These are phyloP conservation scores for Pseudogymnoascus sp. DNA, from an alignment of 2,329 filamentous ascomycete genomes.

Conservation along the genomic window DNA sequence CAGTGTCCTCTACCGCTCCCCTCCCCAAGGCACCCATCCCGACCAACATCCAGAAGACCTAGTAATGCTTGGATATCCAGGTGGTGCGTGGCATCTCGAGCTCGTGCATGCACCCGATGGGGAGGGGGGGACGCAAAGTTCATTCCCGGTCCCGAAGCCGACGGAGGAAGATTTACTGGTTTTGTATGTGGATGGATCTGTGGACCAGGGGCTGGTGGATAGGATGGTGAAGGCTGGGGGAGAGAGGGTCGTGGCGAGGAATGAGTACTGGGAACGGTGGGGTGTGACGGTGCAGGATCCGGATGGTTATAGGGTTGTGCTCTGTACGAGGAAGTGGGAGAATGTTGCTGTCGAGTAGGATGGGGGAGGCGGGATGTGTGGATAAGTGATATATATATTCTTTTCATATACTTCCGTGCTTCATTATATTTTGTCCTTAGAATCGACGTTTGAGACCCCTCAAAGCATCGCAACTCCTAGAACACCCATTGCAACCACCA, in stretches of 20 bases:
- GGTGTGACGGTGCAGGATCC: conserved; percentile 40
- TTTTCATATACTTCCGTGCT: background rate
- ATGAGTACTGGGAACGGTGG: conserved; percentile 39
- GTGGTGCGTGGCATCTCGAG: conserved; percentile 37
- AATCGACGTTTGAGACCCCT: background rate
- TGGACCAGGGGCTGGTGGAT: conserved; percentile 27
- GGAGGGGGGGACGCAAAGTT: conserved; percentile 21
- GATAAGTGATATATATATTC: background rate
- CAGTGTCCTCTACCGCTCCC: conserved; percentile 21
- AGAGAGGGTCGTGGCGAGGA: conserved; percentile 32
- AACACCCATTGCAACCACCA: background rate
- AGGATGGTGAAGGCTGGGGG: conserved; percentile 33
- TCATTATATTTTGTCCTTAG: too few relatives aligned
- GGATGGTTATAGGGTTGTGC: conserved; percentile 39
- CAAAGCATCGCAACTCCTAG: background rate
- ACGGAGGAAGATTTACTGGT: conserved; percentile 39
- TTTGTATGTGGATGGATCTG: conserved; percentile 34
- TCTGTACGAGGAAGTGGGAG: conserved; percentile 28
- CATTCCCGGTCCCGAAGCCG: conserved; percentile 25
- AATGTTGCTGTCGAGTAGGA: background rate
- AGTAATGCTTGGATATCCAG: conserved; percentile 35
- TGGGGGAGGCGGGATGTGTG: background rate
- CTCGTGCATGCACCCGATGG: conserved; percentile 34
- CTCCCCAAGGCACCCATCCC: conserved; percentile 25
- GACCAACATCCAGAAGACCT: conserved; percentile 36